A percentile compares a stretch with the other conserved stretches of the same genome.
Evolutionary conservation across 1,284 basidiomycete genomes (phyloP).

Genomic region (Rhodofomes roseus): DNA sequence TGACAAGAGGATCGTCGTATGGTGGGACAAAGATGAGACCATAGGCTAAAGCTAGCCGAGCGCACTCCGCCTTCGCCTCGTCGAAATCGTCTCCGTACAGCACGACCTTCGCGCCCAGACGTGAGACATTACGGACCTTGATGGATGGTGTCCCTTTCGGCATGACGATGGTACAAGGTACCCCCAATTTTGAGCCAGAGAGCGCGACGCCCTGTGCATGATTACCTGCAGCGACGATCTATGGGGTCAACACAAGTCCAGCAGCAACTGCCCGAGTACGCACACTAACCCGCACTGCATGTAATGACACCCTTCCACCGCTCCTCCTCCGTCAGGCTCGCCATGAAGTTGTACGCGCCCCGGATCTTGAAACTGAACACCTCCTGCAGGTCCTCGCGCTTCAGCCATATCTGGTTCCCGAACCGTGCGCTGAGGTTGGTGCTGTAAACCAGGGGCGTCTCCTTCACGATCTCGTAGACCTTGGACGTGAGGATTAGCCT

Average conservation of each 20-base stretch:
- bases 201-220: conserved; percentile 99
- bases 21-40: conserved; percentile 93
- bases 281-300: conserved; percentile 92
- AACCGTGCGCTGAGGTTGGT: conserved; percentile 83
- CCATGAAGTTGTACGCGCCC: conserved; percentile 99
- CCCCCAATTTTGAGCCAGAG: conserved; percentile 80
- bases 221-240: conserved; percentile 65
- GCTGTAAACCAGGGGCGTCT: conserved; percentile 88
- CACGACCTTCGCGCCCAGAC: conserved; percentile 92
- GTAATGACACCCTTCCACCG: conserved; percentile 98
- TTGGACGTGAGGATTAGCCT: conserved; percentile 90
- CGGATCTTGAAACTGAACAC: conserved; percentile 99
- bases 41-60: conserved; percentile 73
- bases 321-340: conserved; percentile 81
- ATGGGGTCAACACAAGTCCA: conserved; percentile 7
- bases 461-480: conserved; percentile 91
- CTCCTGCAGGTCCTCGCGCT: conserved; percentile 93
- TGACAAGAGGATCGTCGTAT: conserved; percentile 95
- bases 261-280: conserved; percentile 30
- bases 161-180: conserved; percentile 99
- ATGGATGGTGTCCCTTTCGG: conserved; percentile 93
- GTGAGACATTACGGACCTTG: conserved; percentile 92
- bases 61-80: conserved; percentile 94
- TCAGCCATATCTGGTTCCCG: conserved; percentile 93
- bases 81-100: conserved; percentile 94